A percentile compares a stretch with the other conserved stretches of the same genome.
phyloP scores from a whole-genome alignment of 768 basidiomycete genomes.

The Dentipellis sp. region DNA sequence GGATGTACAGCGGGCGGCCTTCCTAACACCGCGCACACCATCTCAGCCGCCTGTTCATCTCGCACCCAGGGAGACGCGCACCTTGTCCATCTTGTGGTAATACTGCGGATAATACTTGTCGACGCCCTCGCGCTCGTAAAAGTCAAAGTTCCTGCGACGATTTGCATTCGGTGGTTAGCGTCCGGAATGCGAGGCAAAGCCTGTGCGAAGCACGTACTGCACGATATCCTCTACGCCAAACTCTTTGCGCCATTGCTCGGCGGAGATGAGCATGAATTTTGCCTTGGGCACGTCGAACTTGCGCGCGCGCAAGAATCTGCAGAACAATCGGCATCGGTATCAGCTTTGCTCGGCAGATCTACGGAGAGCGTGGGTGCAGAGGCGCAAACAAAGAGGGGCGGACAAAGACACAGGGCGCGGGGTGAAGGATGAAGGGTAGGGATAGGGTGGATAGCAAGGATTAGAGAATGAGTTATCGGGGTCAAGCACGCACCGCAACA shows the following conservation, averaged over 20 bases:
- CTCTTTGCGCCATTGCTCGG: conserved; percentile 86
- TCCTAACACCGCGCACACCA: conserved; percentile 41
- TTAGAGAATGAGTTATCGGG: background rate
- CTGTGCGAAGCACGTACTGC: conserved; percentile 34
- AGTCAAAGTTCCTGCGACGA: conserved; percentile 64
- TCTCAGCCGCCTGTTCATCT: background rate
- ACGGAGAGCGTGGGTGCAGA: too few relatives aligned
- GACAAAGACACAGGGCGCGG: background rate
- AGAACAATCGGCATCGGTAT: background rate
- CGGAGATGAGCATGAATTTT: conserved; percentile 73
- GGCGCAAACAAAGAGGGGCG: too few relatives aligned
- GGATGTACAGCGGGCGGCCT: conserved; percentile 92
- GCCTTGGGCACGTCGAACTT: conserved; percentile 82
- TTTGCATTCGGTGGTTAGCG: background rate
- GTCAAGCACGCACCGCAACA: conserved; percentile 46
- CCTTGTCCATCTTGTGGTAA: conserved; percentile 95
- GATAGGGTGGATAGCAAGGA: background rate
- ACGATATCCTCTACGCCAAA: conserved; percentile 73
- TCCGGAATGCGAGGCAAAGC: too few relatives aligned
- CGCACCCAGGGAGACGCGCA: conserved; percentile 22
- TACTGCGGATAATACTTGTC: conserved; percentile 93
- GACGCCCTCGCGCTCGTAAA: conserved; percentile 73
- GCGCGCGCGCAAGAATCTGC: conserved; percentile 84
- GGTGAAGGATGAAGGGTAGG: background rate
- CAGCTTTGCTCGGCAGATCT: background rate